These are phyloP conservation scores for Mycocentrospora acerina DNA, from an alignment of 2,329 filamentous ascomycete species.

Conservation along the genomic window DNA sequence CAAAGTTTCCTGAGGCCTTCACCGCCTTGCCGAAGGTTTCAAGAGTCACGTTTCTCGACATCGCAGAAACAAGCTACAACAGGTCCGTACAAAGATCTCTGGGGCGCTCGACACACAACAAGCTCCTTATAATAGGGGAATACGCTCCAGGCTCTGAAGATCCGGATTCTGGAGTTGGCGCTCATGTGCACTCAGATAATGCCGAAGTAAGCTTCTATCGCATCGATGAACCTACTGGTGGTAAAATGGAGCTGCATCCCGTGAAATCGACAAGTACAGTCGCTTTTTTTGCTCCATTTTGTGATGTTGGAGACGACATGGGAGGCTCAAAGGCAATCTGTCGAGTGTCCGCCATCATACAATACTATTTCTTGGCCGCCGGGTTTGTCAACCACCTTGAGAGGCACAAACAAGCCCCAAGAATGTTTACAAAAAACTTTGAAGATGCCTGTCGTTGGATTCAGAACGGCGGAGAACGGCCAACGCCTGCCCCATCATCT, in stretches of 20 bases:
- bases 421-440: slow-evolving; percentile 33
- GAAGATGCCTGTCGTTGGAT: slow-evolving; percentile 30
- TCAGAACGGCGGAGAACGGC: slow-evolving; percentile 25
- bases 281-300: slow-evolving; percentile 29
- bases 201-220: slow-evolving; percentile 32
- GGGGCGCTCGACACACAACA: slow-evolving; percentile 29
- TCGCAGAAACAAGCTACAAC: slow-evolving; percentile 27
- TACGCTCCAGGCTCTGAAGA: slow-evolving; percentile 28
- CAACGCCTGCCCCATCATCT: slow-evolving; percentile 14
- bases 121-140: slow-evolving; percentile 30
- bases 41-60: slow-evolving; percentile 23
- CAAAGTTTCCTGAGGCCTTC: slow-evolving; percentile 22
- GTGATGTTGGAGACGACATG: slow-evolving; percentile 28
- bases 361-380: slow-evolving; percentile 29
- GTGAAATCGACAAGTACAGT: slow-evolving; percentile 31
- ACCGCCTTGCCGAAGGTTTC: slow-evolving; percentile 19
- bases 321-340: slow-evolving; percentile 29
- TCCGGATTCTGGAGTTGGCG: slow-evolving; percentile 26
- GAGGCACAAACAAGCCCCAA: slow-evolving; percentile 24
- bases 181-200: slow-evolving; percentile 29
- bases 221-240: slow-evolving; percentile 16
- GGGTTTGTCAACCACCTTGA: slow-evolving; percentile 27
- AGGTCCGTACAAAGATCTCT: slow-evolving; percentile 27
- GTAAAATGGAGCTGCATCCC: slow-evolving; percentile 20
- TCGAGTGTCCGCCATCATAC: slow-evolving; percentile 27